phyloP scores from a whole-genome alignment of 176 grass and related monocot species.

The Areca catechu region DNA sequence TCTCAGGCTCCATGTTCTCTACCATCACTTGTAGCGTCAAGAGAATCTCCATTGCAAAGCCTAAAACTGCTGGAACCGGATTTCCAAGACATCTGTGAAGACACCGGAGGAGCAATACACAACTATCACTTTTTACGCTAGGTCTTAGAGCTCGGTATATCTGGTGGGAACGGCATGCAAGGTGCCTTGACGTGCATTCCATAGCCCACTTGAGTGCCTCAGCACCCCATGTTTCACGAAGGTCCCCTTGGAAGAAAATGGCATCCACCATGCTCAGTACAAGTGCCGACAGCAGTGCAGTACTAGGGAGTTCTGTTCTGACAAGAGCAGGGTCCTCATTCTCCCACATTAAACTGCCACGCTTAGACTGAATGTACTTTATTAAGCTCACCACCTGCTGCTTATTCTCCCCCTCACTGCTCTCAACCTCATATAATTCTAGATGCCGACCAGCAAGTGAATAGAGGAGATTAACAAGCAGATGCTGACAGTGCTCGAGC shows the following conservation, averaged over 20 bases:
- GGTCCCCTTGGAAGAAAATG: conserved; percentile 97
- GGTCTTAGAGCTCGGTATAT: conserved; percentile 93
- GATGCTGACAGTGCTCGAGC: conserved; percentile 93
- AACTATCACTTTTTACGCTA: conserved; percentile 86
- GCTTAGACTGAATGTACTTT: conserved; percentile 95
- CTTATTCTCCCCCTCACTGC: conserved; percentile 83
- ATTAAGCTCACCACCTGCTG: conserved; percentile 94
- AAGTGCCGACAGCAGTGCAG: conserved; percentile 75
- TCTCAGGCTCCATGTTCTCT: conserved; percentile 89
- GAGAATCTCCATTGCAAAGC: conserved; percentile 91
- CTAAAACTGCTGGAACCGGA: conserved; percentile 72
- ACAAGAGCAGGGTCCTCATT: conserved; percentile 87
- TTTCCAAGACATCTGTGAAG: conserved; percentile 91
- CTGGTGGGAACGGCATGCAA: conserved; percentile 89
- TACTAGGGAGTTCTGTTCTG: conserved; percentile 65
- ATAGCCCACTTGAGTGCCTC: conserved; percentile 99
- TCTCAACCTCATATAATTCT: conserved; percentile 90
- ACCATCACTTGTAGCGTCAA: conserved; percentile 97
- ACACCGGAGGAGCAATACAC: conserved; percentile 81
- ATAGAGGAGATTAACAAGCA: conserved; percentile 94
- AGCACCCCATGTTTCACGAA: conserved; percentile 89
- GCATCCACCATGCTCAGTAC: conserved; percentile 97
- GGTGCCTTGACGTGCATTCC: conserved; percentile 85
- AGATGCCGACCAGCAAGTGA: conserved; percentile 90
- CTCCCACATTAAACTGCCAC: conserved; percentile 98